These are phyloP conservation scores for Buxus sempervirens DNA, from an alignment of 164 flowering plant species.

Conservation along the genomic window DNA sequence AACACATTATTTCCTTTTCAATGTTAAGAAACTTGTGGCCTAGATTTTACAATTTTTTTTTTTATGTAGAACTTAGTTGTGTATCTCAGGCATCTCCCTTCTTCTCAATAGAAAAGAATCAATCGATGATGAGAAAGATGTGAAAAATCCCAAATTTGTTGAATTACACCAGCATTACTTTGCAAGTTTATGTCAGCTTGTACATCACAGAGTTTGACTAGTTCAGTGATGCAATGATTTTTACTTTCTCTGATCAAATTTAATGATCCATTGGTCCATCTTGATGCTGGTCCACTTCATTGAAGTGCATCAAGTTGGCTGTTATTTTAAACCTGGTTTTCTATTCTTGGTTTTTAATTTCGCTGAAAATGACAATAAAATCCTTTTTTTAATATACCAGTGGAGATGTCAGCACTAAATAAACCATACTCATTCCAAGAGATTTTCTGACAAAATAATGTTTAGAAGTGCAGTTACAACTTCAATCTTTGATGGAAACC, in stretches of 20 bases:
- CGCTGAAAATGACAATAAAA: not conserved
- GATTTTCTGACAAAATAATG: not conserved
- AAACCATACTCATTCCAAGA: not conserved
- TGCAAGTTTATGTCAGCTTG: not conserved
- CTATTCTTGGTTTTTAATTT: too few relatives aligned
- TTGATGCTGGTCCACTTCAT: not conserved
- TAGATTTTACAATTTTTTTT: not conserved
- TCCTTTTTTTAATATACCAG: not conserved
- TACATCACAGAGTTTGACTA: not conserved
- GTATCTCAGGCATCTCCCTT: not conserved
- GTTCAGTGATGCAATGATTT: not conserved
- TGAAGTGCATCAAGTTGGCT: not conserved
- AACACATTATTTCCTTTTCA: too few relatives aligned
- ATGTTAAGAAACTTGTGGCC: not conserved
- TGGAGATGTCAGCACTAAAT: not conserved
- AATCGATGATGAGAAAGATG: not conserved
- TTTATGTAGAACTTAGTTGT: not conserved
- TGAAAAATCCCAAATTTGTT: not conserved
- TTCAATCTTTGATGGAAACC: conserved; percentile 97
- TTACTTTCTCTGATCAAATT: not conserved
- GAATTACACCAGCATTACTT: not conserved
- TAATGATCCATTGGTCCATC: not conserved
- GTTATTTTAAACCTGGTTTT: not conserved
- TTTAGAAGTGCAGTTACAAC: conserved; percentile 74
- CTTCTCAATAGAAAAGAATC: not conserved